Base-by-base conservation (phyloP, 345 rosid species). In the Acer saccharum region DNA sequence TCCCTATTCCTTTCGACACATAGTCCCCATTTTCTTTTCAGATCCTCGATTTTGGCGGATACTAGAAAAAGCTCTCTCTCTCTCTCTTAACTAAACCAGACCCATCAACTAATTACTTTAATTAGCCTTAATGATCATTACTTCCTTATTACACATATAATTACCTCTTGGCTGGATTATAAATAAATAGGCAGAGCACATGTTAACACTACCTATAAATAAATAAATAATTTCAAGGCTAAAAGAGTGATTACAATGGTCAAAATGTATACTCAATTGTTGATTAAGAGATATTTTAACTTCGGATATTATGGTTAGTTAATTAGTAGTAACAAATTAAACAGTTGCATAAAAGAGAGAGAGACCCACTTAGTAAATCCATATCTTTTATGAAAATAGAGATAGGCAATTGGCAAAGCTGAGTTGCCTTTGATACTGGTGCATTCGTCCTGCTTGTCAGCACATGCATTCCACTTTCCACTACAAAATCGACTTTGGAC, bases 391-490 rank as follows among this genome's bases (percentile, higher is more conserved):
- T 69, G 81, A 87, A 87, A 86, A 80, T 79, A 79, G 83, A 82
- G 83, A 81, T 80, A 72, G 69, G 86, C 84, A 88, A 88, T 80
- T 71, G 69, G 86, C 85, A 88, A 88, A 89, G 93, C 90, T 87
- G 91, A 86, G 86, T 83, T 87, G 92, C 92, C 96, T 89, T 91
- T 87, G 90, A 86, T 87, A 88, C 91, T 85, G 88, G 82, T 83
- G 88, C 88, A 80, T 61, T 79, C 88, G 82, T 87, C 88, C 81
- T 80, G 76, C 89, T 88, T 88, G 94, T 89, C 91, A 89, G 85
- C 98, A 95, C 98, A 93, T 93, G 98, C 92, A 86, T 80, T 86
- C 93, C 98, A 89, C 98, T 93, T 93, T 95, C 94, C 95, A 84
- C 94, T 87, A 76, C 94, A 84, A 86, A 82, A 87, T 87, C 90